Base-by-base conservation (phyloP, 2,329 filamentous ascomycete genomes). In the Atkinsonella hypoxylon region DNA sequence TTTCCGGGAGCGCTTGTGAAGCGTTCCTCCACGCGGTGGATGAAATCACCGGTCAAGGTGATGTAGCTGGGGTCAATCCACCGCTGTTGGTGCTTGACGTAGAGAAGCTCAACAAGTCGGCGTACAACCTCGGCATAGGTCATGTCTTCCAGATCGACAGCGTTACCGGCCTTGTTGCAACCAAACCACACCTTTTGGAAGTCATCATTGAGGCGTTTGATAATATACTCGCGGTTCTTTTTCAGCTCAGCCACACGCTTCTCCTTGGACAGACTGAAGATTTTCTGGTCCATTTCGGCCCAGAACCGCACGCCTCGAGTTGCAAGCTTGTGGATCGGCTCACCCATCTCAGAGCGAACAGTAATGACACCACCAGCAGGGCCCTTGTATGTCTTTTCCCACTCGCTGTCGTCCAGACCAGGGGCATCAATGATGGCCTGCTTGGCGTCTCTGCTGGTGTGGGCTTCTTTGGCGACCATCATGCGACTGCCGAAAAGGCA, bases 271-370 rank as follows among this genome's bases (percentile, higher is more conserved):
- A 98, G 74, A 64, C 82, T 86, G 75, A 98, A 98, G 62, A 98
- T 97, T 72, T 95, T 96, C 68, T 94, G 81, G 64, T 98, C 93
- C 89, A 98, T 95, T 72, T 98, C 94, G 47, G 89, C 85, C 93
- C 93, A 98, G 76, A 98, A 95, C 50, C 81, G 76, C 45, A 98
- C 90, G 78, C 93, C 93, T 53, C 94, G 86, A 46, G 93, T 98
- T 15, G 93, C 94, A 53, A 98, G 81, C 75, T 98, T 98, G 76
- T 98, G 93, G 55, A 98, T 98, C 6, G 93, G 94, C 75, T 98
- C 93, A 44, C 93, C 94, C 94, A 98, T 98, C 71, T 98, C 93
- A 1, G 93, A 98, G 56, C 89, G 82, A 46, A 98, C 93, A 30
- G 93, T 98, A 61, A 98, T 91, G 56, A 98, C 82, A 65, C 93